These are phyloP conservation scores for Albatrellus sp. DNA, from an alignment of 1,284 basidiomycete species.

Conservation along the genomic window DNA sequence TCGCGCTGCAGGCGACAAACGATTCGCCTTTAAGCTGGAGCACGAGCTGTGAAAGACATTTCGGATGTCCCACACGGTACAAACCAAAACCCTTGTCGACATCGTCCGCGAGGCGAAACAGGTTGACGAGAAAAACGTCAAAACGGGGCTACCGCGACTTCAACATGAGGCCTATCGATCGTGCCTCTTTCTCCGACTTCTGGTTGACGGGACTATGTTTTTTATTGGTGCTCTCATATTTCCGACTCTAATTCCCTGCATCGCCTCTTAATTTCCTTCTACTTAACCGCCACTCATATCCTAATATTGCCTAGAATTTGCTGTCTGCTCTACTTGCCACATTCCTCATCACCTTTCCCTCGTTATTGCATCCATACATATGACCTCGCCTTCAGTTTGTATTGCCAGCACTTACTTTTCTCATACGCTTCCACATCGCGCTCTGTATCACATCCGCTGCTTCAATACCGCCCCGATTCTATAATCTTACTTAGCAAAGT, in stretches of 20 bases:
- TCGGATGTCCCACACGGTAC: constrained; percentile 13
- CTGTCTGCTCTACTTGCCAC: constrained; percentile 4
- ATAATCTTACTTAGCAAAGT: too few species aligned
- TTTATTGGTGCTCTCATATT: neutral
- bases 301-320: constrained; percentile 6
- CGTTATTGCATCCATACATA: constrained; percentile 4
- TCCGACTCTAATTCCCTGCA: constrained; percentile 1
- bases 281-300: constrained; percentile 3
- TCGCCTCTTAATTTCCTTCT: constrained; percentile 6
- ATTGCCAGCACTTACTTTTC: constrained; percentile 5
- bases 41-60: constrained; percentile 14
- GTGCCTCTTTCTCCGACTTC: constrained; percentile 1
- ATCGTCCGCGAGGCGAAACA: constrained; percentile 10
- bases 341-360: constrained; percentile 11
- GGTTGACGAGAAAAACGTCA: constrained; percentile 11
- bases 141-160: constrained; percentile 13
- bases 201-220: constrained; percentile 3
- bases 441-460: constrained; percentile 1
- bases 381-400: constrained; percentile 9
- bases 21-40: constrained; percentile 62
- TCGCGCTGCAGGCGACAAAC: constrained; percentile 56
- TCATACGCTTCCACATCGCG: neutral
- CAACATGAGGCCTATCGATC: constrained; percentile 10
- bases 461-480: constrained; percentile 2
- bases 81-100: constrained; percentile 12